phyloP scores from a whole-genome alignment of 192 early-diverging fungal species.

The Chytriomyces hyalinus region DNA sequence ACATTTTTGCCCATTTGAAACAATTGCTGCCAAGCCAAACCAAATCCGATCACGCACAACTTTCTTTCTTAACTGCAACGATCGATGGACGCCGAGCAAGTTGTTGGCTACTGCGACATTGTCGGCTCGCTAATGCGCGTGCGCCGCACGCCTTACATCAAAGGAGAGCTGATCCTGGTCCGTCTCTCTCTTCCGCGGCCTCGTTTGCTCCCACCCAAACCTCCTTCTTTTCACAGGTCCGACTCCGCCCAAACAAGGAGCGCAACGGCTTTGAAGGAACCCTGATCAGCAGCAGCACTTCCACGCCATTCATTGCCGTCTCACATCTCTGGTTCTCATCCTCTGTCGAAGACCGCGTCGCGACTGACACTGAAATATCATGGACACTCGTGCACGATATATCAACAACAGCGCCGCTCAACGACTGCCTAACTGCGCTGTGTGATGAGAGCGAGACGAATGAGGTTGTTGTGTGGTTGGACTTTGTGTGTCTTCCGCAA shows the following conservation, averaged over 20 bases:
- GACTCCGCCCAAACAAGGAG: neutral
- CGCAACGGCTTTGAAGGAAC: neutral
- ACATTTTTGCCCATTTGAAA: no score
- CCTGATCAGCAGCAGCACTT: neutral
- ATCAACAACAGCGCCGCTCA: neutral
- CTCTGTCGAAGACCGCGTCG: neutral
- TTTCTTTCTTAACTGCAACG: neutral
- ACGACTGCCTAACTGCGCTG: neutral
- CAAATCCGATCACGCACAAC: neutral
- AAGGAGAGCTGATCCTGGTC: neutral
- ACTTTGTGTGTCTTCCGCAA: neutral
- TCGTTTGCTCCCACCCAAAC: no score
- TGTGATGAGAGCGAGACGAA: neutral
- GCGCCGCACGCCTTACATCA: neutral
- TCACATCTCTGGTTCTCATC: constrained; percentile 7
- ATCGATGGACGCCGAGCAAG: neutral
- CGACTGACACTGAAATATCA: neutral
- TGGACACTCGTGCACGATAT: neutral
- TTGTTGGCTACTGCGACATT: neutral
- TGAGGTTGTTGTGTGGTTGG: neutral
- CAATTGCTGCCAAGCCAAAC: no score
- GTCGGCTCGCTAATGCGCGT: neutral
- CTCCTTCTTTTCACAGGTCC: no score
- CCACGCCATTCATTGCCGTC: neutral
- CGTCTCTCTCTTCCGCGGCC: neutral